Percentiles rank a stretch among this genome's conserved stretches.
phyloP scores from a whole-genome alignment of 176 grass and related monocot genomes.

The Sorghum bicolor region Sorghum_bicolor_NCBIv3 NC_012879.2:2686001-2686500 shows the following conservation, averaged over 20 bases:
- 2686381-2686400: not conserved
- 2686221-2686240: not conserved
- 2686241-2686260: not conserved
- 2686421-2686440: not conserved
- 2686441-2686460: not conserved
- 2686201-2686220: not conserved
- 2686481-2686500: not conserved
- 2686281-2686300: not conserved
- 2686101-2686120: slow-evolving; percentile 6
- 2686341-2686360: not conserved
- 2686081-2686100: not conserved
- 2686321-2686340: not conserved
- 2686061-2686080: not conserved
- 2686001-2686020: not conserved
- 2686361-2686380: not conserved
- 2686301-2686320: not conserved
- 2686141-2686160: not conserved
- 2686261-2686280: not conserved
- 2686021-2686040: not conserved
- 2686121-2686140: not conserved
- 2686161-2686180: not conserved
- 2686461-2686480: not conserved
- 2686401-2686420: not conserved
- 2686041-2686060: not conserved
- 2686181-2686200: not conserved